Base-by-base conservation (phyloP, 139 green algal genomes). In the Marvania coccoides region DNA sequence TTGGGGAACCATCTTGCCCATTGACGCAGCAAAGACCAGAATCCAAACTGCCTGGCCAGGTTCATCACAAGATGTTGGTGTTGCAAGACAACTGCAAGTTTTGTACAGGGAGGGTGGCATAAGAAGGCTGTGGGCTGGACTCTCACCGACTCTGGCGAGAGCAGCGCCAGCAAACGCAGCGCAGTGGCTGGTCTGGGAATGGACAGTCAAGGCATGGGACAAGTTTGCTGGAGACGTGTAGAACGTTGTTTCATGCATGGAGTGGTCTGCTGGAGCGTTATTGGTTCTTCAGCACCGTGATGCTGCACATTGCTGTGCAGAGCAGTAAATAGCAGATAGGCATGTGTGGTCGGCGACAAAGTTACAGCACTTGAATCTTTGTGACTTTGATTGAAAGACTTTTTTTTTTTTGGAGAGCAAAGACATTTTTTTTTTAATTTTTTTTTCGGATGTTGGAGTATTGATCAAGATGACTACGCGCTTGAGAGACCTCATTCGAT, bases 401-500 rank as follows among this genome's bases (percentile, higher is more conserved):
- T n/a, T n/a, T n/a, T n/a, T n/a, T n/a, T n/a, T n/a, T n/a, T n/a
- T n/a, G n/a, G n/a, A n/a, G n/a, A n/a, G n/a, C n/a, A n/a, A n/a
- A n/a, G n/a, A n/a, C n/a, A n/a, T n/a, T n/a, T n/a, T n/a, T n/a
- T n/a, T n/a, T n/a, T n/a, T n/a, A n/a, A n/a, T n/a, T n/a, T n/a
- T n/a, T n/a, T n/a, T n/a, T n/a, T n/a, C n/a, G n/a, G n/a, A n/a
- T n/a, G n/a, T n/a, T n/a, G n/a, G n/a, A n/a, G n/a, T n/a, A n/a
- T 51, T 19, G 19, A 19, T 19, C 42, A 51, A 51, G 19, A 51
- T 59, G 10, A 34, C 51, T 35, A 34, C 9, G 12, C 51, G 10
- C 29, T 13, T 31, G 66, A 87, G 90, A 60, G 90, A 98, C 45
- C 81, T 98, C 9, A 97, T 98, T 47, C 71, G 85, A 14, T 53